A percentile compares a stretch with the other conserved stretches of the same genome.
Conservation (phyloP, 73 alveolate genomes). For the Blepharisma japonicum region DNA sequence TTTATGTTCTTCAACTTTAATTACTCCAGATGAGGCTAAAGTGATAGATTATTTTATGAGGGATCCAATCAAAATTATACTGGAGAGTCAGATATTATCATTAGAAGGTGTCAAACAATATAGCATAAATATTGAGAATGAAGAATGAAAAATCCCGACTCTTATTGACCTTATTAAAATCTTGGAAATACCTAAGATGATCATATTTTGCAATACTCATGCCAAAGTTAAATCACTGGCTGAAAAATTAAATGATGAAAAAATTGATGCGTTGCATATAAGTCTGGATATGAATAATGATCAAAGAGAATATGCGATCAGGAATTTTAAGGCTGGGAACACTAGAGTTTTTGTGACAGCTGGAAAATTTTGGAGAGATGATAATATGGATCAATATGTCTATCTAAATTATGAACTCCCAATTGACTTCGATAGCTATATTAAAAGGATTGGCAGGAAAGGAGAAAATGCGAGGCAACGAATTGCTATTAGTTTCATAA, state of each 20-base stretch:
- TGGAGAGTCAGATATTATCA: conserved; percentile 95
- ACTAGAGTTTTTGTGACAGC: conserved; percentile 56
- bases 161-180: conserved; percentile 94
- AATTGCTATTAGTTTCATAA: conserved; percentile 95
- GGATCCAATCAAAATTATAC: conserved; percentile 89
- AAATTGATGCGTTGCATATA: conserved; percentile 81
- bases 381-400: conserved; percentile 95
- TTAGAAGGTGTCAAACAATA: conserved; percentile 97
- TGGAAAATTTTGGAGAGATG: conserved; percentile 91
- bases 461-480: conserved; percentile 99
- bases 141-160: conserved; percentile 91
- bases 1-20: conserved; percentile 85
- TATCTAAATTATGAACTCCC: conserved; percentile 94
- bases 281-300: conserved; percentile 94
- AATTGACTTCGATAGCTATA: conserved; percentile 88
- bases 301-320: conserved; percentile 96
- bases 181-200: conserved; percentile 90
- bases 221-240: conserved; percentile 84
- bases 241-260: conserved; percentile 83
- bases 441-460: conserved; percentile 98
- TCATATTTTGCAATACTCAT: conserved; percentile 89
- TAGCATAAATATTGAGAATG: conserved; percentile 88
- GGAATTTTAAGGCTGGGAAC: conserved; percentile 74
- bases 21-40: conserved; percentile 62
- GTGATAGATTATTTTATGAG: no score